Base-by-base conservation (phyloP, 768 basidiomycete genomes). In the Tylopilus sp. region DNA sequence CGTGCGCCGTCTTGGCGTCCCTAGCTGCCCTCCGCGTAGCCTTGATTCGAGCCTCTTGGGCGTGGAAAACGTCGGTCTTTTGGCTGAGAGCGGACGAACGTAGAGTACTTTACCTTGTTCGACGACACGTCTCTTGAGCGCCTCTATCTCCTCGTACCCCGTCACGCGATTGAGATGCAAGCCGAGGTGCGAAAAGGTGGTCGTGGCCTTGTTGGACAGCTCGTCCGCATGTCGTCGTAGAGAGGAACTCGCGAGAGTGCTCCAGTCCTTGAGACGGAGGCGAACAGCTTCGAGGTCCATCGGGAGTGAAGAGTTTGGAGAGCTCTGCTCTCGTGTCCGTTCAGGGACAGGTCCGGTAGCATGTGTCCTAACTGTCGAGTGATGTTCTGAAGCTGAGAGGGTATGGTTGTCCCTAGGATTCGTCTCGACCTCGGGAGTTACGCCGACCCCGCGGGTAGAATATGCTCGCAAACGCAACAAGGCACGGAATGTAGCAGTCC, bases 71-170 rank as follows among this genome's bases (percentile, higher is more conserved):
- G 50, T 57, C 10, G 53, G 49, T 55, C 36, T 62, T 53, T 21
- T 44, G 36, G 41, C 25, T n/a, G 46, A 45, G 30, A 37, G 12
- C 19, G 30, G 48, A 3, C 17, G 25, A 44, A 16, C 47, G 22
- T 17, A 34, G 34, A 48, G 43, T 31, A 50, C 74, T 79, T 55
- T 65, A 95, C 97, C 96, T 76, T 89, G 86, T 44, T 82, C 80
- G 37, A 82, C 87, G 19, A 97, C 93, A 40, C 77, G 78, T 56
- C 74, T 72, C 71, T 95, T 93, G 54, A 96, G 70, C 16, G 77
- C 78, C 59, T 97, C 92, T 36, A 97, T 95, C 62, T 86, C 84
- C 57, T 88, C 87, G 61, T 99, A 99, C 1, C 97, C 97, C 10
- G 95, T 94, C 21, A 90, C 83, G 54, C 81, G 84, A 65, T 95